Percentiles rank a stretch among this genome's conserved stretches.
These are phyloP conservation scores for Tylopilus vinaceipallidus DNA, from an alignment of 768 basidiomycete genomes.

Conservation along the genomic window DNA sequence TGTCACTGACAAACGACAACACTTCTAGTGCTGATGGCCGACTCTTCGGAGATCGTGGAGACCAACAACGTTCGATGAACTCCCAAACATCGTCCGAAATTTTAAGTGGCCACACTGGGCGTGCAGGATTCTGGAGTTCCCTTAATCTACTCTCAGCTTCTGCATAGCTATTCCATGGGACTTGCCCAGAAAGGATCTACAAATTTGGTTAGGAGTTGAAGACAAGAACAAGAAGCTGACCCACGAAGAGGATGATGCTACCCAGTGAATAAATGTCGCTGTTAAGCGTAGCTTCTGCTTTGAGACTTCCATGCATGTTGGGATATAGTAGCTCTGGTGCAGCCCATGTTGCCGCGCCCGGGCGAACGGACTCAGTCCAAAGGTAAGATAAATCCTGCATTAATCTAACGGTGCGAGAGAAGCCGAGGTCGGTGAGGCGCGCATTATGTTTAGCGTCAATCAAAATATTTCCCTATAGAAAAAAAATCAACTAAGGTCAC, in stretches of 20 bases:
- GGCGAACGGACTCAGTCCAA: neutral
- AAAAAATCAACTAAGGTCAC: neutral
- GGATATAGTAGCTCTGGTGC: conserved; percentile 5
- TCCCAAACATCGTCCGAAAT: neutral
- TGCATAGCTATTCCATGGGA: neutral
- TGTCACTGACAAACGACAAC: neutral
- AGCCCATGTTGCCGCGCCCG: neutral
- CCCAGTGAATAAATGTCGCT: conserved; percentile 8
- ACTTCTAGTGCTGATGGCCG: neutral
- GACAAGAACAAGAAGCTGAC: neutral
- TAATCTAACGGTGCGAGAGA: neutral
- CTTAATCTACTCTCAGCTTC: neutral
- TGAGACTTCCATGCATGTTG: neutral
- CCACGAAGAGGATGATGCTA: conserved; percentile 5
- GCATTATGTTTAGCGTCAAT: neutral
- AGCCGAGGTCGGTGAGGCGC: conserved; percentile 5
- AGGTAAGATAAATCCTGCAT: neutral
- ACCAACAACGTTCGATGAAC: conserved; percentile 7
- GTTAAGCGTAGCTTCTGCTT: neutral
- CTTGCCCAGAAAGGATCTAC: conserved; percentile 2
- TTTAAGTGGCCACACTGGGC: neutral
- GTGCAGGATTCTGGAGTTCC: neutral
- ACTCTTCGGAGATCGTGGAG: neutral
- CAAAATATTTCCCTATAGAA: neutral
- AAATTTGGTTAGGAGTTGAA: neutral